phyloP scores from a whole-genome alignment of 768 basidiomycete species.

The Tricholoma terreum region DNA sequence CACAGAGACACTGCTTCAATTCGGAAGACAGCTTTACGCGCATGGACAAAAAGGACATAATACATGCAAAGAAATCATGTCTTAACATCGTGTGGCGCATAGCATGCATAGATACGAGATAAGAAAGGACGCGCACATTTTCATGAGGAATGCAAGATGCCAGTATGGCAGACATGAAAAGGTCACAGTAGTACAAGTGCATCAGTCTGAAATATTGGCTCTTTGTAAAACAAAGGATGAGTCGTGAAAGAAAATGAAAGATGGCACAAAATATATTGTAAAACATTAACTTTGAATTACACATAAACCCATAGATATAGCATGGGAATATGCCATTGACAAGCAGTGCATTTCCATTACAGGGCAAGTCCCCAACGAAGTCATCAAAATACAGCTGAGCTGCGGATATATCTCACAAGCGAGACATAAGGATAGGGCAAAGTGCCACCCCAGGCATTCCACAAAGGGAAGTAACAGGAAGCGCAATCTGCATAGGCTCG shows the following conservation, averaged over 20 bases:
- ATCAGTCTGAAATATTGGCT: background rate
- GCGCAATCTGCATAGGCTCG: no score
- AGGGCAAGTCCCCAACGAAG: background rate
- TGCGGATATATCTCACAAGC: background rate
- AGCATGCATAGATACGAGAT: background rate
- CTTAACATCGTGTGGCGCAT: background rate
- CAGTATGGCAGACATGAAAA: background rate
- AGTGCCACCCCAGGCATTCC: background rate
- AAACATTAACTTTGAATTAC: no score
- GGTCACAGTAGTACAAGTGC: background rate
- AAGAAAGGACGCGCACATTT: background rate
- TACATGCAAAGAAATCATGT: background rate
- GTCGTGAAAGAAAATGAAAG: no score
- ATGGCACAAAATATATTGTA: no score
- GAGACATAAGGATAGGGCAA: background rate
- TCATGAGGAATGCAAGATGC: background rate
- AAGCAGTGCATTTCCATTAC: no score
- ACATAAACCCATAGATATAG: no score
- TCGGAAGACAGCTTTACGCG: background rate
- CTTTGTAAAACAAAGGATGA: background rate
- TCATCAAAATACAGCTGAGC: background rate
- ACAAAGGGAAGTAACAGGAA: no score
- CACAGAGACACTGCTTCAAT: background rate
- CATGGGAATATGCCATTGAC: no score
- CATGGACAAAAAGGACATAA: no score